Base-by-base conservation (phyloP, 139 green algal genomes). In the Closterium sp. region DNA sequence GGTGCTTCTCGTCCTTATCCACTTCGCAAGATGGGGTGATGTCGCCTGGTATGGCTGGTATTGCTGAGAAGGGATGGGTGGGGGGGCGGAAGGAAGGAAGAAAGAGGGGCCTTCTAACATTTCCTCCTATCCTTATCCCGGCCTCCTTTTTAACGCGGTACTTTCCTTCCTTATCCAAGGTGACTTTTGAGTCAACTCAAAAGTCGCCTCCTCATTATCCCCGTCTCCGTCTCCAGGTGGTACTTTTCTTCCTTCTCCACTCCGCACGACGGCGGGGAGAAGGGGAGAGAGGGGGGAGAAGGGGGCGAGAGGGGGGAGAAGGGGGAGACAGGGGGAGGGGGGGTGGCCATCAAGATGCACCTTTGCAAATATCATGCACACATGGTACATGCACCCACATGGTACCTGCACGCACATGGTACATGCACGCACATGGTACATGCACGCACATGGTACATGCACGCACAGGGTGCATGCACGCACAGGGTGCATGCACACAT, bases 21-120 rank as follows among this genome's bases (percentile, higher is more conserved):
- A 99, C 94, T 35, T 92, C 93, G 91, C 94, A 94, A 23, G 85
- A 84, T 28, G 97, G 97, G 0, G 97, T 98, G 91, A 99, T 99
- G 94, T 99, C 97, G 0, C 97, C 97, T 31, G 98, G 97, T 69
- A 99, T 96, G 10, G 96, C 94, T 96, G 95, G n/a, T n/a, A n/a
- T n/a, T n/a, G n/a, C 12, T 28, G 25, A 19, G 55, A 3, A 55
- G 36, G 36, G 36, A 4, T 6, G 36, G 36, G 36, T 55, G 36
- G 36, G 36, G 36, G 36, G n/a, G n/a, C n/a, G n/a, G n/a, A n/a
- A n/a, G n/a, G 12, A 19, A 28, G 55, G 55, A 28, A 19, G 55
- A 19, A 3, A 76, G 55, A 76, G 55, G 25, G 55, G n/a, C n/a
- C n/a, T n/a, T n/a, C n/a, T n/a, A n/a, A n/a, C n/a, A n/a, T n/a